Percentiles rank a stretch among this genome's conserved stretches.
These are phyloP conservation scores for Talinum fruticosum DNA, from an alignment of 148 eudicot species.

Conservation along the genomic window DNA sequence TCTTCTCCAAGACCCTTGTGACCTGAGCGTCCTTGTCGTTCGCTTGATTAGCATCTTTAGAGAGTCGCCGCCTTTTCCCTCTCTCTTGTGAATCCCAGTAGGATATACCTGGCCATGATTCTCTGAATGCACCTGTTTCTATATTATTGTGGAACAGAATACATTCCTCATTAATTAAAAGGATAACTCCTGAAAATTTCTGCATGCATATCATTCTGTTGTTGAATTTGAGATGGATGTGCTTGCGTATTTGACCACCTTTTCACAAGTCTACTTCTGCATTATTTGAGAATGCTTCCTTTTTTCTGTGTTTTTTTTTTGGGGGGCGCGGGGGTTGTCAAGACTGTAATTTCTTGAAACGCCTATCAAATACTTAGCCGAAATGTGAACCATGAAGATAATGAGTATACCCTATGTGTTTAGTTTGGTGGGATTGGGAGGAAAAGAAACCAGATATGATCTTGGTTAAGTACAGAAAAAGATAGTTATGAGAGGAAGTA, in stretches of 20 bases:
- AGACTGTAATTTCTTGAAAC: neutral
- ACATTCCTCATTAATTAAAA: neutral
- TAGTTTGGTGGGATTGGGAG: neutral
- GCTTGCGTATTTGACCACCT: neutral
- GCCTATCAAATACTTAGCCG: neutral
- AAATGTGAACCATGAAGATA: neutral
- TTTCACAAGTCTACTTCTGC: neutral
- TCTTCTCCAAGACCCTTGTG: constrained; percentile 40
- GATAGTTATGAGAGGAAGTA: neutral
- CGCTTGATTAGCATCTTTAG: constrained; percentile 25
- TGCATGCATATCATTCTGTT: neutral
- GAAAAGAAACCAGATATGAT: neutral
- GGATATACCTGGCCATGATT: constrained; percentile 24
- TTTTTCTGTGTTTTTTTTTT: neutral
- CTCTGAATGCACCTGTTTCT: constrained; percentile 19
- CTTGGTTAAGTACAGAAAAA: neutral
- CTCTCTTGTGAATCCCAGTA: constrained; percentile 22
- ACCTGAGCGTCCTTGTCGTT: constrained; percentile 26
- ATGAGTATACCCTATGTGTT: neutral
- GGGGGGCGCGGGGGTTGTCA: neutral
- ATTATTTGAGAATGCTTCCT: constrained; percentile 1
- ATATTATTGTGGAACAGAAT: neutral
- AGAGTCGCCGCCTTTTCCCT: constrained; percentile 24
- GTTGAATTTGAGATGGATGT: neutral
- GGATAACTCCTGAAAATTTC: neutral